Conservation (phyloP, 179 eudicot species). For the Actinidia chinensis region DNA sequence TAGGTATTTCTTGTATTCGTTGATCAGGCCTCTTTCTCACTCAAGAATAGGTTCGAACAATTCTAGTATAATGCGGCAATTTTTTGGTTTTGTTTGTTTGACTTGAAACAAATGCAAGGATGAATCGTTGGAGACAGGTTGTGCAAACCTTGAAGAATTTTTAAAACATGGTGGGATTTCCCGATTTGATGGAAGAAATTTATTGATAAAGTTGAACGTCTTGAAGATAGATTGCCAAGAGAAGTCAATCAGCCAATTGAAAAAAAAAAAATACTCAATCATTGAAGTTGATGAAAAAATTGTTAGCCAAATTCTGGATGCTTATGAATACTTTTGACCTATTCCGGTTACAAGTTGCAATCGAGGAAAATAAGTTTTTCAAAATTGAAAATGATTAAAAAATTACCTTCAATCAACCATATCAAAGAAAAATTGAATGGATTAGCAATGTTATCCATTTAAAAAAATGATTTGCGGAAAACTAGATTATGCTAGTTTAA, state of each 20-base stretch:
- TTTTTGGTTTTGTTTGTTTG: not conserved
- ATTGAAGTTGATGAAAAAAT: not conserved
- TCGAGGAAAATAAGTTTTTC: not conserved
- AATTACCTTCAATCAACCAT: not conserved
- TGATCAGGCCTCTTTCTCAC: not conserved
- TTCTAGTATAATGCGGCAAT: not conserved
- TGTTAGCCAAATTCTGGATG: not conserved
- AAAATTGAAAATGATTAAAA: not conserved
- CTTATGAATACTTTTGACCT: not conserved
- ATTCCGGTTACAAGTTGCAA: not conserved
- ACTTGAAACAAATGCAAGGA: not conserved
- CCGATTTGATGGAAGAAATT: not conserved
- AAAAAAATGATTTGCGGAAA: not conserved
- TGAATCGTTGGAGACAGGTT: not conserved
- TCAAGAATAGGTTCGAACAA: not conserved
- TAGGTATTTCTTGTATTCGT: not conserved
- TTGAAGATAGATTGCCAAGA: not conserved
- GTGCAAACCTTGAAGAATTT: not conserved
- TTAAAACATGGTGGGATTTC: not conserved
- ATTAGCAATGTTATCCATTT: conserved; percentile 6
- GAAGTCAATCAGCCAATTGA: not conserved
- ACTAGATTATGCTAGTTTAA: not conserved
- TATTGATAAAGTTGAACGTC: not conserved
- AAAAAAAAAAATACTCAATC: not conserved
- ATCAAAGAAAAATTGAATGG: not conserved